Percentiles rank a stretch among this genome's conserved stretches.
Conservation (phyloP, 176 grass and related monocot species). For the Carex cristatella region DNA sequence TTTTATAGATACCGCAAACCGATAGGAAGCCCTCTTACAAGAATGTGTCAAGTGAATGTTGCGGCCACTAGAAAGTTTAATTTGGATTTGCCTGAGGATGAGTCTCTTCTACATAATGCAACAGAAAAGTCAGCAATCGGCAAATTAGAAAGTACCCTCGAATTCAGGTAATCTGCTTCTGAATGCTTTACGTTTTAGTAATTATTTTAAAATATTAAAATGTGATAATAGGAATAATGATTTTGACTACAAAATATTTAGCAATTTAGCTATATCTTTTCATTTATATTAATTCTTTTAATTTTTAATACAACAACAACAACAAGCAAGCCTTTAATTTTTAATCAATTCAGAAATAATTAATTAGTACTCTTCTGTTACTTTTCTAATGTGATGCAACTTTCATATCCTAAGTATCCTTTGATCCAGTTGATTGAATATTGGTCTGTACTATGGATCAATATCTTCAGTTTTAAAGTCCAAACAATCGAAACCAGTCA, state of each 20-base stretch:
- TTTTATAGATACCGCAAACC: slow-evolving; percentile 44
- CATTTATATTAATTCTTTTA: not conserved
- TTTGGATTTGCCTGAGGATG: slow-evolving; percentile 2
- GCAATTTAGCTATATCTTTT: not conserved
- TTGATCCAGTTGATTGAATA: too few species aligned
- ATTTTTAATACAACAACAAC: too few species aligned
- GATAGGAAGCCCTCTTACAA: slow-evolving; percentile 38
- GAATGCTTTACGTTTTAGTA: not conserved
- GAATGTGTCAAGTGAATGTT: slow-evolving; percentile 41
- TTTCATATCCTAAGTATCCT: too few species aligned
- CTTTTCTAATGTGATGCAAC: too few species aligned
- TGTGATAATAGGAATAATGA: not conserved
- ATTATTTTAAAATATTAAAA: not conserved
- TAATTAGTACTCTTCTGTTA: not conserved
- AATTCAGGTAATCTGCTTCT: slow-evolving; percentile 19
- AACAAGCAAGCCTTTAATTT: too few species aligned
- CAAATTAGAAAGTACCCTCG: slow-evolving; percentile 25
- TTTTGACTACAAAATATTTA: not conserved
- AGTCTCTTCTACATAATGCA: slow-evolving; percentile 28
- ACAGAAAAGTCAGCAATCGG: slow-evolving; percentile 4
- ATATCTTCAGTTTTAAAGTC: too few species aligned
- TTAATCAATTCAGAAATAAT: too few species aligned
- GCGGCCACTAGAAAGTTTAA: slow-evolving; percentile 36
- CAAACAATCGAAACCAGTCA: too few species aligned
- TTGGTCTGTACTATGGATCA: too few species aligned